A percentile compares a stretch with the other conserved stretches of the same genome.
Conservation (phyloP, 257 asterid genomes). For the Dorcoceras hygrometricum region DNA sequence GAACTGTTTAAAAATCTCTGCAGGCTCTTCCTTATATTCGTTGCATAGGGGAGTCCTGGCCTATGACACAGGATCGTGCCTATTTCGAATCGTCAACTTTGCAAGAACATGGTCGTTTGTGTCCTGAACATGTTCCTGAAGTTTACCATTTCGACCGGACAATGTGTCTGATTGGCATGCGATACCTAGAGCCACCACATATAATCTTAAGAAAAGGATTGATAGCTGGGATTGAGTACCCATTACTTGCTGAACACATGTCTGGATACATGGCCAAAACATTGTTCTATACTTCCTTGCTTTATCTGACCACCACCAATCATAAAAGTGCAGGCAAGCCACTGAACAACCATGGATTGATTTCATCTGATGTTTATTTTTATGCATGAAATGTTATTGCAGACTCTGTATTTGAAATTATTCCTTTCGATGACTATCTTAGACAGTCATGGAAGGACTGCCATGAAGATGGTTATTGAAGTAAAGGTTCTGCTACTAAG, state of each 20-base stretch:
- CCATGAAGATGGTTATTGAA: background rate
- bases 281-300: conserved; percentile 81
- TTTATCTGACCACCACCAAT: conserved; percentile 74
- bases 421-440: background rate
- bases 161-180: conserved; percentile 95
- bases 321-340: conserved; percentile 79
- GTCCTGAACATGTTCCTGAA: conserved; percentile 83
- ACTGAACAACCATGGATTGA: conserved; percentile 11
- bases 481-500: background rate
- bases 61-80: conserved; percentile 94
- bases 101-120: conserved; percentile 66
- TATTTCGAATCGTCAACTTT: conserved; percentile 69
- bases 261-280: conserved; percentile 86
- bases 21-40: conserved; percentile 97
- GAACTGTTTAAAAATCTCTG: conserved; percentile 24
- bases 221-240: conserved; percentile 82
- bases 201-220: conserved; percentile 84
- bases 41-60: conserved; percentile 93
- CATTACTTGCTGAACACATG: conserved; percentile 78
- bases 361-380: conserved; percentile 1
- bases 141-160: conserved; percentile 86
- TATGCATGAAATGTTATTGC: background rate
- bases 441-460: background rate
- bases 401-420: background rate
- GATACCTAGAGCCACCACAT: conserved; percentile 93